Percentiles rank a stretch among this genome's conserved stretches.
Evolutionary conservation across 2,329 filamentous ascomycete species (phyloP).

Genomic region (Calonectria multiphialidica): DNA sequence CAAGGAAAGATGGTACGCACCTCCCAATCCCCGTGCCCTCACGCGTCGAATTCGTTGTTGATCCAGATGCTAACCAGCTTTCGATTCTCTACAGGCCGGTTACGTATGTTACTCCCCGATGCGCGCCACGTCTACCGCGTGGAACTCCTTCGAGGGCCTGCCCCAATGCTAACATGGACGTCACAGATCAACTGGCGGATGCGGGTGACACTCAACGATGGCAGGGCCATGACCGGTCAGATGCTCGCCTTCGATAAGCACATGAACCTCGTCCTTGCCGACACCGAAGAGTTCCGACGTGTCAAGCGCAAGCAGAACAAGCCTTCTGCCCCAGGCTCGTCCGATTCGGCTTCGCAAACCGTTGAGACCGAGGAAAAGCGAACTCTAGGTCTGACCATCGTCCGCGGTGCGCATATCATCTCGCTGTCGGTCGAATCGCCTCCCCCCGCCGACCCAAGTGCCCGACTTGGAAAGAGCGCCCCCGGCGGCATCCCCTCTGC

Average conservation of each 20-base stretch:
- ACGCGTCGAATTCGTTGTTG: constrained; percentile 51
- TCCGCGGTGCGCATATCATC: constrained; percentile 94
- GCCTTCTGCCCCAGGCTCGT: constrained; percentile 72
- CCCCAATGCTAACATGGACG: constrained; percentile 26
- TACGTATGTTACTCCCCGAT: constrained; percentile 68
- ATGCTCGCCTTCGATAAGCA: constrained; percentile 99
- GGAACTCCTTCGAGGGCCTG: not conserved
- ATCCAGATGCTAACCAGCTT: constrained; percentile 71
- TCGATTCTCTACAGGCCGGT: constrained; percentile 69
- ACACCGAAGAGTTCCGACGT: constrained; percentile 97
- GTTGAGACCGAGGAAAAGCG: constrained; percentile 97
- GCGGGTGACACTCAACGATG: constrained; percentile 95
- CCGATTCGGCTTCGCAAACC: constrained; percentile 72
- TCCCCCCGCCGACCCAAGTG: constrained; percentile 91
- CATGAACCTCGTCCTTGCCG: constrained; percentile 99
- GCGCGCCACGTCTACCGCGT: constrained; percentile 17
- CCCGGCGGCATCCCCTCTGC: constrained; percentile 77
- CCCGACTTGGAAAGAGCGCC: constrained; percentile 84
- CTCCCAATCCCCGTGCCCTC: constrained; percentile 33
- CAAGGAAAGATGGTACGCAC: constrained; percentile 99
- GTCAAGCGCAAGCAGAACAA: constrained; percentile 88
- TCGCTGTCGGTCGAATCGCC: constrained; percentile 96
- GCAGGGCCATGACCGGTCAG: constrained; percentile 95
- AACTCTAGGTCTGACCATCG: constrained; percentile 93
- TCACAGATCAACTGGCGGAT: constrained; percentile 98